Conservation (phyloP, 2,329 filamentous ascomycete genomes). For the Basipetospora sp. region DNA sequence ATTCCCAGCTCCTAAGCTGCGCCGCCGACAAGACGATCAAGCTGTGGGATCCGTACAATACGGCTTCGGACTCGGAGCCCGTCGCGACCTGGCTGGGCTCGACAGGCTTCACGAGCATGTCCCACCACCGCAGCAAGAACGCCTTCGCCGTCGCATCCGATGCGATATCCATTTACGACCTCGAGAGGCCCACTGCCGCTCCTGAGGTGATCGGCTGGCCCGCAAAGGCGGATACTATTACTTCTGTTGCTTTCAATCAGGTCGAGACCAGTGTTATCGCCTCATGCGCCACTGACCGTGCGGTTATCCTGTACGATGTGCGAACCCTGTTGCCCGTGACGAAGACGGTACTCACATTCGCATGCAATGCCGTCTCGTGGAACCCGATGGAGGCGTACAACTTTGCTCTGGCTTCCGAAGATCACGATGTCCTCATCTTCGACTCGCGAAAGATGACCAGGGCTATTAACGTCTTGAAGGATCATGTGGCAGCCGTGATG, state of each 20-base stretch:
- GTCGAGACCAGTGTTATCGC: conserved; percentile 83
- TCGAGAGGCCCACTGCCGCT: conserved; percentile 64
- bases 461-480: conserved; percentile 77
- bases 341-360: conserved; percentile 67
- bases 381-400: conserved; percentile 97
- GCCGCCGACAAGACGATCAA: conserved; percentile 78
- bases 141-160: conserved; percentile 68
- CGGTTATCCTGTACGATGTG: conserved; percentile 80
- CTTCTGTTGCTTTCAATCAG: conserved; percentile 76
- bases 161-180: conserved; percentile 75
- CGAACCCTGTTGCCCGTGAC: conserved; percentile 71
- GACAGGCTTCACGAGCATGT: conserved; percentile 68
- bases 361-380: conserved; percentile 74
- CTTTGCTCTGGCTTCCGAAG: conserved; percentile 82
- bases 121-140: conserved; percentile 65
- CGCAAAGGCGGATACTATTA: conserved; percentile 80
- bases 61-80: conserved; percentile 51
- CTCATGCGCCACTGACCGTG: conserved; percentile 71
- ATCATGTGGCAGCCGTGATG: conserved; percentile 84
- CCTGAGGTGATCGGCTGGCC: conserved; percentile 79
- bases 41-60: conserved; percentile 78
- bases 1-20: conserved; percentile 73
- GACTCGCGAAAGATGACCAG: conserved; percentile 85
- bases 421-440: conserved; percentile 78
- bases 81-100: conserved; percentile 72